phyloP scores from a whole-genome alignment of 176 grass and related monocot species.

The Thinopyrum elongatum region DNA sequence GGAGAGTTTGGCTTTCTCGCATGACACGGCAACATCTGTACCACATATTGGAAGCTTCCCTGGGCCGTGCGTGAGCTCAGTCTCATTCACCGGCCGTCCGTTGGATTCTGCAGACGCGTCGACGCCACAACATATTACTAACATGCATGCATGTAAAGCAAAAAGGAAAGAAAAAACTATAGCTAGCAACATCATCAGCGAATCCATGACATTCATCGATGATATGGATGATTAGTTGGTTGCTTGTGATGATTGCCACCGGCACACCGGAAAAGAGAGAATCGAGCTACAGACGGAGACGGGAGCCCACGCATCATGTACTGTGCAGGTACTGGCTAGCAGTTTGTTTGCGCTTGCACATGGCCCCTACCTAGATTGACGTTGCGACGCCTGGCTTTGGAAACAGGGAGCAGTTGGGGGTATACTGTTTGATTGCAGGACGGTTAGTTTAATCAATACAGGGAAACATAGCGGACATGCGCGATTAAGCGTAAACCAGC shows the following conservation, averaged over 20 bases:
- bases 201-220: neutral
- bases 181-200: neutral
- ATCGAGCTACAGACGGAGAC: neutral
- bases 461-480: too few relatives aligned
- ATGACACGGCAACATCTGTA: too few relatives aligned
- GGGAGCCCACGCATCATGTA: neutral
- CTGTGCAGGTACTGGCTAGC: neutral
- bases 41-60: neutral
- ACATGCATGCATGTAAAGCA: neutral
- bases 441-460: too few relatives aligned
- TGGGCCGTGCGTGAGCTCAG: neutral
- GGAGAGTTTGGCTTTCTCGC: too few relatives aligned
- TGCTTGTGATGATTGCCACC: neutral
- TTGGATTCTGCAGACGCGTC: neutral
- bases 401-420: neutral
- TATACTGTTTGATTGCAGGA: neutral
- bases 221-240: neutral
- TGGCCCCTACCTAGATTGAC: neutral
- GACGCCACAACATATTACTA: neutral
- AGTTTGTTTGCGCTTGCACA: conserved; percentile 35
- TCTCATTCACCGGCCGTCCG: neutral
- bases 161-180: neutral
- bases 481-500: too few relatives aligned
- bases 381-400: neutral
- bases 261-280: neutral